These are phyloP conservation scores for Dioscorea cayenensis DNA, from an alignment of 116 monocot species.

Conservation along the genomic window DNA sequence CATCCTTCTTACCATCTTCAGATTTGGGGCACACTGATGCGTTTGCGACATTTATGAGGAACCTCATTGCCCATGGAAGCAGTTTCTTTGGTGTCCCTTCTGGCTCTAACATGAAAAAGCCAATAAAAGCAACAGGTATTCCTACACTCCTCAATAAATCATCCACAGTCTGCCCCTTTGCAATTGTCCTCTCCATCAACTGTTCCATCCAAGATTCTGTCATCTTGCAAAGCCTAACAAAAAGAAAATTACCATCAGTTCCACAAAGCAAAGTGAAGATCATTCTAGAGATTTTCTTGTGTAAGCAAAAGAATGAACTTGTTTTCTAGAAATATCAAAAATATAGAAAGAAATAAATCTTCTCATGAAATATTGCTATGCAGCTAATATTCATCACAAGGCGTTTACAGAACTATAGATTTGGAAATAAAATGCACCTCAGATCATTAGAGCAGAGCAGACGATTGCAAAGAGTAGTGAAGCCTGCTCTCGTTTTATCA, in stretches of 20 bases:
- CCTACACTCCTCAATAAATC: slow-evolving; percentile 97
- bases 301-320: neutral
- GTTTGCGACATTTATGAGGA: slow-evolving; percentile 70
- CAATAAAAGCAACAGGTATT: slow-evolving; percentile 96
- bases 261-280: neutral
- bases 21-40: slow-evolving; percentile 21
- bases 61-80: slow-evolving; percentile 69
- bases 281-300: neutral
- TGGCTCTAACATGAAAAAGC: slow-evolving; percentile 90
- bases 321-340: neutral
- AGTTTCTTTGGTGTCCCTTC: slow-evolving; percentile 93
- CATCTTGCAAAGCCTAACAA: slow-evolving; percentile 86
- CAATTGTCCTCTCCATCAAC: slow-evolving; percentile 78
- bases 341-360: no score
- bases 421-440: slow-evolving; percentile 41
- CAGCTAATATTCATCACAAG: neutral
- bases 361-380: neutral
- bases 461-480: slow-evolving; percentile 97
- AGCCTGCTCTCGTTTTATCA: slow-evolving; percentile 99
- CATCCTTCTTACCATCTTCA: slow-evolving; percentile 10
- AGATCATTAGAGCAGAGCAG: slow-evolving; percentile 97
- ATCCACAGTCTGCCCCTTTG: slow-evolving; percentile 95
- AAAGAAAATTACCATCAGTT: slow-evolving; percentile 5
- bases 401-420: neutral
- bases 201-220: slow-evolving; percentile 88